Conservation (phyloP, 805 yeast genomes). For the Saturnispora ahearnii region DNA sequence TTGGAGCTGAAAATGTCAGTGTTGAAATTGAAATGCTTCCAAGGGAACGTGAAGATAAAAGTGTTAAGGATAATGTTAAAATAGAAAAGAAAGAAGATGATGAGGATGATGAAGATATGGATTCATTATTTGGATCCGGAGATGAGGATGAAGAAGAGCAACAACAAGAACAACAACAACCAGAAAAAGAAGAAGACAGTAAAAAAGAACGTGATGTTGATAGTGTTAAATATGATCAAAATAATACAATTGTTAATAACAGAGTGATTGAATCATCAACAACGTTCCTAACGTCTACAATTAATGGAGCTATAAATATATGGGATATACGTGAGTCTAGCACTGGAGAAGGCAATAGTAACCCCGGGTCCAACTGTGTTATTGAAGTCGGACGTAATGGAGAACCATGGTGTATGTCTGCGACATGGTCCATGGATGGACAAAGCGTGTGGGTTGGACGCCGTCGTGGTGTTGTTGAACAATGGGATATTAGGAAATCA, state of each 20-base stretch:
- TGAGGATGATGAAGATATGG: slow-evolving; percentile 20
- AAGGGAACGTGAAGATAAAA: slow-evolving; percentile 15
- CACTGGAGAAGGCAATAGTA: not conserved
- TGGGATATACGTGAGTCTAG: slow-evolving; percentile 66
- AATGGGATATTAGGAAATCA: slow-evolving; percentile 55
- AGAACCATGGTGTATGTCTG: slow-evolving; percentile 92
- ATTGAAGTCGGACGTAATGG: slow-evolving; percentile 43
- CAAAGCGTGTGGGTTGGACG: slow-evolving; percentile 75
- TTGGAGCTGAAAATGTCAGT: slow-evolving; percentile 31
- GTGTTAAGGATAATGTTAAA: slow-evolving; percentile 21
- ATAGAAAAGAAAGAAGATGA: slow-evolving; percentile 8
- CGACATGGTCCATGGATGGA: slow-evolving; percentile 85
- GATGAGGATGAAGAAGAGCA: slow-evolving; percentile 27
- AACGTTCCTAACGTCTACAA: slow-evolving; percentile 67
- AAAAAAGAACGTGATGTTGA: not conserved
- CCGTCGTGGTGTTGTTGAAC: slow-evolving; percentile 81
- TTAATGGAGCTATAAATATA: slow-evolving; percentile 71
- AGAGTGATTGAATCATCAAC: slow-evolving; percentile 27
- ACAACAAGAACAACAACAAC: not conserved
- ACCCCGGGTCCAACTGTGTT: slow-evolving; percentile 9
- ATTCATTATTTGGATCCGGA: slow-evolving; percentile 39
- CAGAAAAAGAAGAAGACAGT: not conserved
- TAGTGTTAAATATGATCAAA: not conserved
- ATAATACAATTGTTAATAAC: slow-evolving; percentile 7
- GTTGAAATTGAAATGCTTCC: slow-evolving; percentile 14